Evolutionary conservation across 345 rosid species (phyloP).

Genomic region (Camelina laxa): DNA sequence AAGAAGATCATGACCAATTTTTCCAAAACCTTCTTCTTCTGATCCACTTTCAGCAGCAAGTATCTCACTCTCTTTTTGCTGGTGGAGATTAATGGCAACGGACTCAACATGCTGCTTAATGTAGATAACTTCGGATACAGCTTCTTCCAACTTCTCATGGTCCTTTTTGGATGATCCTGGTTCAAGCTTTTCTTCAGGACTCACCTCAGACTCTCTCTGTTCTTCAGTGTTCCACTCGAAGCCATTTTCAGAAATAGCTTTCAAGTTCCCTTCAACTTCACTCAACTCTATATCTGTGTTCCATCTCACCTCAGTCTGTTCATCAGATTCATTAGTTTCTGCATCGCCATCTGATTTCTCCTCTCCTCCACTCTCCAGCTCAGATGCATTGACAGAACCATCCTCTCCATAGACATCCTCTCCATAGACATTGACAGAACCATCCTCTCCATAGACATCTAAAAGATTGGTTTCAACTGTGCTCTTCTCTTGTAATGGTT

Average conservation of each 20-base stretch:
- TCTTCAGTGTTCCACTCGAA: conserved; percentile 4
- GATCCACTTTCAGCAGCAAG: not conserved
- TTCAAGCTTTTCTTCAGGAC: conserved; percentile 19
- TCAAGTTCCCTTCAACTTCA: conserved; percentile 15
- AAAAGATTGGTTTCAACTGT: conserved; percentile 23
- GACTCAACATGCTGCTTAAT: conserved; percentile 15
- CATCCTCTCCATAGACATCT: not conserved
- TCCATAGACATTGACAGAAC: not conserved
- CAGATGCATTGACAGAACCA: conserved; percentile 11
- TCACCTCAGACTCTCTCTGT: conserved; percentile 24
- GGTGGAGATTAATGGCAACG: conserved; percentile 17
- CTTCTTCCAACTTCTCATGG: not conserved
- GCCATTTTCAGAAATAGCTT: not conserved
- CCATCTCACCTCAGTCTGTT: conserved; percentile 26
- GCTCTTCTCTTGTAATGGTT: conserved; percentile 8
- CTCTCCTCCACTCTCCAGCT: conserved; percentile 13
- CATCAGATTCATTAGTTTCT: conserved; percentile 14
- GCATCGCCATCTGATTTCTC: conserved; percentile 12
- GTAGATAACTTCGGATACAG: conserved; percentile 11
- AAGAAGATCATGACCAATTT: conserved; percentile 23
- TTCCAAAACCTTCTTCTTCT: not conserved
- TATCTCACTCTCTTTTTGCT: conserved; percentile 7
- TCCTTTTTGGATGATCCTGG: not conserved
- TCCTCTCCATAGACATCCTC: not conserved
- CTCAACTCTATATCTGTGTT: conserved; percentile 9